Evolutionary conservation across 2,329 filamentous ascomycete species (phyloP), one percentile per base, ranked within the genome.

Genomic region (Aspergillus floridensis): DNA sequence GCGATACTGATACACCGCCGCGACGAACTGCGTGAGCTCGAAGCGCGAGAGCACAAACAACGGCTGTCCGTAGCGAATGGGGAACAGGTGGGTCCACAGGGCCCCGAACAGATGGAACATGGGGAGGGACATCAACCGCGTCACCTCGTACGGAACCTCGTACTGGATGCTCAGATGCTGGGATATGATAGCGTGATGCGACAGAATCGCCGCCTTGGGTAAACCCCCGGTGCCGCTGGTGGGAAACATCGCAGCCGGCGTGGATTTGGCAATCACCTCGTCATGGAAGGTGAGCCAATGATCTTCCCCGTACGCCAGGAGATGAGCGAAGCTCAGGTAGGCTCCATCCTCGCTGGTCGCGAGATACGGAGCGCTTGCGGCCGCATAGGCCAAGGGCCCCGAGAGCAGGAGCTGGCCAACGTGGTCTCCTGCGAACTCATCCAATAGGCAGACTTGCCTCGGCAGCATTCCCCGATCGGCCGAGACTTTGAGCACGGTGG

Each of bases 191-290:
- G 86, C 86, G 63, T 80, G 75, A 68, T 88, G 86, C 0, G 83
- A 82, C 54, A 87, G 71, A 63, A 82, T 77, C 5, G 84, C 83
- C 0, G 83, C 84, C 68, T 88, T 88, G 5, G 85, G 85, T 3
- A 87, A 70, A 1, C 84, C 84, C 0, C 85, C 86, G 0, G 85
- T 88, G 1, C 85, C 85, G 49, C 80, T 84, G 61, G 81, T 85
- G 66, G 83, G 84, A 58, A 76, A 78, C 71, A 78, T 79, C 68
- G 71, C 82, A 24, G 76, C 85, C 21, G 73, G 77, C 7, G 80
- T 87, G 65, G 71, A 77, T 67, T 77, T 81, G 65, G 74, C 77
- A 55, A 63, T 70, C 22, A 58, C 68, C 65, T 72, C 77, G 60
- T 76, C 73, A 59, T 79, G 69, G 73, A 80, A 82, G 19, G 69